Percentiles rank a stretch among this genome's conserved stretches.
phyloP scores from a whole-genome alignment of 2,329 filamentous ascomycete genomes.

The Fusarium sp. region DNA sequence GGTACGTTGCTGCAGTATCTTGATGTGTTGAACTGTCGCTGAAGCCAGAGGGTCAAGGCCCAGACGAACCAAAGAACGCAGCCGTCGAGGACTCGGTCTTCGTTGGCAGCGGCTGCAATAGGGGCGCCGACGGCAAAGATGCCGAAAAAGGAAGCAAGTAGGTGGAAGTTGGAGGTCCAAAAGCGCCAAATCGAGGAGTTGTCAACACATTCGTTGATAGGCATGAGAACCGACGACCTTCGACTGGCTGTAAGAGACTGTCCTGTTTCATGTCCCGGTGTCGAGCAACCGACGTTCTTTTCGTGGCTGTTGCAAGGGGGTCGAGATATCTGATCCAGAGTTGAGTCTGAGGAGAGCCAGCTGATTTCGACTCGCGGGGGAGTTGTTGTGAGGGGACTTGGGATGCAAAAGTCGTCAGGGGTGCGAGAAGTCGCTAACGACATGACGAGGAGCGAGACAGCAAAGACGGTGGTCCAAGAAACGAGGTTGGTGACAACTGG shows the following conservation, averaged over 20 bases:
- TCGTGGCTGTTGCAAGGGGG: background rate
- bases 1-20: background rate
- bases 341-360: conserved; percentile 41
- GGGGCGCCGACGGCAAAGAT: conserved; percentile 57
- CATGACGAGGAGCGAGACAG: conserved; percentile 40
- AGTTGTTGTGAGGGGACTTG: background rate
- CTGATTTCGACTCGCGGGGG: conserved; percentile 25
- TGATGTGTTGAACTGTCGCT: conserved; percentile 50
- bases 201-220: background rate
- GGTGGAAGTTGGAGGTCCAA: conserved; percentile 43
- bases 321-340: conserved; percentile 14
- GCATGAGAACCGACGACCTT: conserved; percentile 16
- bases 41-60: conserved; percentile 56
- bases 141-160: conserved; percentile 45
- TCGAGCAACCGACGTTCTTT: conserved; percentile 7
- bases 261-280: background rate
- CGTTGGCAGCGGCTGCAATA: conserved; percentile 47
- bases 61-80: conserved; percentile 63
- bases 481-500: conserved; percentile 51
- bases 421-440: conserved; percentile 8
- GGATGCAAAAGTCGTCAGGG: conserved; percentile 15
- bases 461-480: conserved; percentile 51
- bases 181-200: conserved; percentile 21
- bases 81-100: conserved; percentile 58
- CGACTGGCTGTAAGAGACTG: conserved; percentile 4